These are phyloP conservation scores for Bruguiera hainesii DNA, from an alignment of 441 rosid species.

Conservation along the genomic window DNA sequence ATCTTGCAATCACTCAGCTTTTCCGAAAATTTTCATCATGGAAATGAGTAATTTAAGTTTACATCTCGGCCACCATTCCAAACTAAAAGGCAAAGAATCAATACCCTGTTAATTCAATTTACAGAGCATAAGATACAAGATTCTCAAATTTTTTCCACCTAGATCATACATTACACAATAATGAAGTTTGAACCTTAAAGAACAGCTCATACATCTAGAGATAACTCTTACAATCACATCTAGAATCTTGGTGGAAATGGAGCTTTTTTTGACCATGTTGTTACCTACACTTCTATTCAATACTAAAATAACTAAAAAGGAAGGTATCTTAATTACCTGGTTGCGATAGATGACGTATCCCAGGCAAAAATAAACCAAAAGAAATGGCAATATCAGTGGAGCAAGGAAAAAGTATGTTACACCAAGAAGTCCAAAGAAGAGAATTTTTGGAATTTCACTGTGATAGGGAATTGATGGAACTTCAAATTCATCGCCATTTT, in stretches of 20 bases:
- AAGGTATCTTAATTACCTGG: conserved; percentile 49
- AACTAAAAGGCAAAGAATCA: conserved; percentile 1
- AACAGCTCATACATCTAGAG: not conserved
- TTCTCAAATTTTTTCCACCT: too few relatives aligned
- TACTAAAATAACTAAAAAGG: not conserved
- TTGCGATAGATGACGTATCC: conserved; percentile 85
- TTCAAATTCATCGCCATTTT: conserved; percentile 51
- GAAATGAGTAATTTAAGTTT: not conserved
- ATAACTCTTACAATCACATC: not conserved
- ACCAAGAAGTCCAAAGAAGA: conserved; percentile 86
- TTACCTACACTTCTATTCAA: not conserved
- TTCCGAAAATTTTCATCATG: not conserved
- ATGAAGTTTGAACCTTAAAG: not conserved
- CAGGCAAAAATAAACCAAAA: conserved; percentile 73
- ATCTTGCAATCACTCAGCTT: not conserved
- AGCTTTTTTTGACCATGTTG: not conserved
- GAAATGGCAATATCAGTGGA: conserved; percentile 92
- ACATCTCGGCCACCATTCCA: conserved; percentile 4
- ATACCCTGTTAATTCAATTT: not conserved
- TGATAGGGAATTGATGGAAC: conserved; percentile 70
- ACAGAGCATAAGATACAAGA: not conserved
- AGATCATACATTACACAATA: not conserved
- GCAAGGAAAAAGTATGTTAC: conserved; percentile 87
- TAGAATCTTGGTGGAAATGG: conserved; percentile 1
- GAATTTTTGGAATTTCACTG: conserved; percentile 63